A percentile compares a stretch with the other conserved stretches of the same genome.
phyloP scores from a whole-genome alignment of 805 yeast genomes.

The Candida palmyrensis region DNA sequence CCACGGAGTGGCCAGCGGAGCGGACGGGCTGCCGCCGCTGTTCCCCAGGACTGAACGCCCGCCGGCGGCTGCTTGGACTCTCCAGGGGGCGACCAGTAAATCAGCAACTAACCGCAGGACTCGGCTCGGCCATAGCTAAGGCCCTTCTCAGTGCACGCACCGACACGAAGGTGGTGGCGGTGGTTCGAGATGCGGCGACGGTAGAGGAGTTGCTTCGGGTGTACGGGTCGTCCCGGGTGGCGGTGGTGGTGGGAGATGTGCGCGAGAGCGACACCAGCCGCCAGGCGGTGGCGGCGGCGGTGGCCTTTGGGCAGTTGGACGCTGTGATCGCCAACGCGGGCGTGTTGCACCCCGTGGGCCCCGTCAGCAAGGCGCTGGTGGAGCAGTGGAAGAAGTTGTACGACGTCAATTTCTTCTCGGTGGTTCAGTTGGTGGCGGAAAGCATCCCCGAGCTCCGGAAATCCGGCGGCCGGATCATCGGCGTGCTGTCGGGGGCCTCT shows the following conservation, averaged over 20 bases:
- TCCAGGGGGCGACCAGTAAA: neutral
- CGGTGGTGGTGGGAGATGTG: slow-evolving; percentile 57
- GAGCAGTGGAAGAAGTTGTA: slow-evolving; percentile 58
- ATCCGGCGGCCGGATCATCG: slow-evolving; percentile 59
- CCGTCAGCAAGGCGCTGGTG: slow-evolving; percentile 47
- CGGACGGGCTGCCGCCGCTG: too few species aligned
- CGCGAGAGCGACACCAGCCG: slow-evolving; percentile 33
- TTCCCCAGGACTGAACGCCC: too few species aligned
- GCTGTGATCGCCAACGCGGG: slow-evolving; percentile 79
- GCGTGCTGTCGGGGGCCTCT: slow-evolving; percentile 89
- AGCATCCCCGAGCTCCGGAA: slow-evolving; percentile 55
- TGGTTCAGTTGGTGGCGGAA: slow-evolving; percentile 52
- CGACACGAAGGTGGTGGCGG: slow-evolving; percentile 49
- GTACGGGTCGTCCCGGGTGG: slow-evolving; percentile 47
- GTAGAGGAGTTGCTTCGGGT: slow-evolving; percentile 38
- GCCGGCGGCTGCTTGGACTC: too few species aligned
- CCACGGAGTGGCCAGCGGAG: too few species aligned
- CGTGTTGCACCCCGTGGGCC: slow-evolving; percentile 69
- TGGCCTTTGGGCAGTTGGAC: slow-evolving; percentile 53
- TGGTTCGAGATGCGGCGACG: slow-evolving; percentile 60
- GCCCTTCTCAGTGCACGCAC: slow-evolving; percentile 36
- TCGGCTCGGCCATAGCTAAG: slow-evolving; percentile 74
- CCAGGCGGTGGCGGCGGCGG: slow-evolving; percentile 40
- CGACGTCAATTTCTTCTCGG: slow-evolving; percentile 75
- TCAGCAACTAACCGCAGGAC: slow-evolving; percentile 41